These are phyloP conservation scores for Calonectria honghensis DNA, from an alignment of 2,329 filamentous ascomycete species.

Conservation along the genomic window DNA sequence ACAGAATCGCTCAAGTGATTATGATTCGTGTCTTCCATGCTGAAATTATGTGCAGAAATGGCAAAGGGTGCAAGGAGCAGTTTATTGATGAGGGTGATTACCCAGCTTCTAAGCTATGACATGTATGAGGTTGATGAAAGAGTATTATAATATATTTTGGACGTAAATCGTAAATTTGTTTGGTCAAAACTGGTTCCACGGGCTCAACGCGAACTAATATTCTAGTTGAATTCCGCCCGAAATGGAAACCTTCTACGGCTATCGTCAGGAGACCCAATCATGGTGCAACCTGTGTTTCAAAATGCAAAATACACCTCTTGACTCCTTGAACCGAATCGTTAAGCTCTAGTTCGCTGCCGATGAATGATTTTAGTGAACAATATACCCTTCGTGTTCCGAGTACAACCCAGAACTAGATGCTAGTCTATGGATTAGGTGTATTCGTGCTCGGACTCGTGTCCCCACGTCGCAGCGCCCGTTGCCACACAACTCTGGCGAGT, in stretches of 20 bases:
- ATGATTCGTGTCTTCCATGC: neutral
- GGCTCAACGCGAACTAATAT: too few species aligned
- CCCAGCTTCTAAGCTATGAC: too few species aligned
- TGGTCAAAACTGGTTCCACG: neutral
- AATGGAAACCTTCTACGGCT: neutral
- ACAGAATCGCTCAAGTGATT: constrained; percentile 64
- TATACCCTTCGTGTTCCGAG: neutral
- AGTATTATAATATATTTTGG: neutral
- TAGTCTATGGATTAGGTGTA: neutral
- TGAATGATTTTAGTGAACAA: neutral
- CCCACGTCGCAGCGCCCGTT: constrained; percentile 6
- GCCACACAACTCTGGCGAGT: neutral
- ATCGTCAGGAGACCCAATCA: neutral
- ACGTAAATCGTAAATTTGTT: neutral
- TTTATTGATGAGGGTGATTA: neutral
- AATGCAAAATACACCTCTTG: neutral
- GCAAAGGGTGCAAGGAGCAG: too few species aligned
- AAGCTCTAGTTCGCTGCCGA: neutral
- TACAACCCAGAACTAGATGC: neutral
- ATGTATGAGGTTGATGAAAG: too few species aligned
- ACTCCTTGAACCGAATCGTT: neutral
- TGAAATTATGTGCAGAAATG: neutral
- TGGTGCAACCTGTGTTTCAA: neutral
- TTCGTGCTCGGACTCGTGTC: neutral
- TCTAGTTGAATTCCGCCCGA: too few species aligned